Evolutionary conservation across 1,284 basidiomycete species (phyloP).

Genomic region (Trichosporon sp.): DNA sequence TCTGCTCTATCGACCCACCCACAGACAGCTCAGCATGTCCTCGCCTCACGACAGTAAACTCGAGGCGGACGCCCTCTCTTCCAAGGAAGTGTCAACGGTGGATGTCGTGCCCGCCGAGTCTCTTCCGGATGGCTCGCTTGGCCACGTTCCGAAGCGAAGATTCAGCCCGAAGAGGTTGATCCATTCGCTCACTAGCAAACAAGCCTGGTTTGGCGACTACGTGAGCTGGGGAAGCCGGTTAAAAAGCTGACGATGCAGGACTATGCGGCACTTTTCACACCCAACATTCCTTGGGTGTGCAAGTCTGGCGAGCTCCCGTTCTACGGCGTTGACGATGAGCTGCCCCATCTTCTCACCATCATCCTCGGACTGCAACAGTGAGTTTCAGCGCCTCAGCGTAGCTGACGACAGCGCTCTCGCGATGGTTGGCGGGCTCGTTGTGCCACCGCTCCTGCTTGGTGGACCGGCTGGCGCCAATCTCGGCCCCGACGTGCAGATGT

Average conservation of each 20-base stretch:
- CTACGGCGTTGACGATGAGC: slow-evolving; percentile 26
- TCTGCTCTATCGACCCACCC: neutral
- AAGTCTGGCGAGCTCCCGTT: slow-evolving; percentile 28
- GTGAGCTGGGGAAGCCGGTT: neutral
- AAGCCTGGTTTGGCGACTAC: slow-evolving; percentile 31
- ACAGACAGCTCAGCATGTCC: neutral
- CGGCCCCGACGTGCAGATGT: slow-evolving; percentile 21
- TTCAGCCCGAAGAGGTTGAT: slow-evolving; percentile 9
- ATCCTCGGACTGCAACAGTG: slow-evolving; percentile 34
- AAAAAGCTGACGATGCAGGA: slow-evolving; percentile 11
- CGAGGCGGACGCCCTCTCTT: neutral
- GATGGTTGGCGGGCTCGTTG: slow-evolving; percentile 33
- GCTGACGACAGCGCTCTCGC: slow-evolving; percentile 21
- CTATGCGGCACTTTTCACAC: slow-evolving; percentile 30
- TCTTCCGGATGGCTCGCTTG: slow-evolving; percentile 5
- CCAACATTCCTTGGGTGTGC: slow-evolving; percentile 26
- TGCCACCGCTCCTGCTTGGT: slow-evolving; percentile 28
- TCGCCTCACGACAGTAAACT: neutral
- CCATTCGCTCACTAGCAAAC: slow-evolving; percentile 21
- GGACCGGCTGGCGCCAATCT: slow-evolving; percentile 29
- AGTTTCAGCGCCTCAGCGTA: neutral
- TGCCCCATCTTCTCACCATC: slow-evolving; percentile 30
- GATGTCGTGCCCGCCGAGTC: neutral
- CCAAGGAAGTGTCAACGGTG: neutral
- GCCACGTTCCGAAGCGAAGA: slow-evolving; percentile 7